Evolutionary conservation across 2,329 filamentous ascomycete genomes (phyloP).

Genomic region (Fusarium siculi): DNA sequence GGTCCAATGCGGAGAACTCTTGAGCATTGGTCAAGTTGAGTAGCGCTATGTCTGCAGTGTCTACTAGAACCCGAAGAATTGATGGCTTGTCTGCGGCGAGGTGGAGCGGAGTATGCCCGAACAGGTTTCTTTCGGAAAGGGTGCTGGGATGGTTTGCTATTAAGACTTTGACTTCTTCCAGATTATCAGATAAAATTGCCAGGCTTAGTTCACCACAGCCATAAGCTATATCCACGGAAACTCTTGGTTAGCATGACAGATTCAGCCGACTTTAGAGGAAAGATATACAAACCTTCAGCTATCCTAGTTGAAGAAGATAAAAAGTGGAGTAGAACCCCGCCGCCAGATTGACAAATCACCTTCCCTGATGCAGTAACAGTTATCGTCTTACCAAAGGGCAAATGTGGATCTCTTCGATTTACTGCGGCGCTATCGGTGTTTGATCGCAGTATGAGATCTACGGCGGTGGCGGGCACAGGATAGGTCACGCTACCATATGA

Average conservation of each 20-base stretch:
- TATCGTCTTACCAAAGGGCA: fast-evolving
- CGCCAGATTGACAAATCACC: no score
- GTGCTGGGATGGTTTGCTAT: not conserved
- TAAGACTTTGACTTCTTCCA: fast-evolving
- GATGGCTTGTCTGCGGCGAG: not conserved
- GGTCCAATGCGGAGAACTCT: fast-evolving
- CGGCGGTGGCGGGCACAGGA: no score
- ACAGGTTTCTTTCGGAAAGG: not conserved
- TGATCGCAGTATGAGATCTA: no score
- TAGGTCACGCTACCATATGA: no score
- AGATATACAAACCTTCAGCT: no score
- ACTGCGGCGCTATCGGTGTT: no score
- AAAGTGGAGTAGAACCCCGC: no score
- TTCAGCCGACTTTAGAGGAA: no score
- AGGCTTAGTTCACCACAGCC: not conserved
- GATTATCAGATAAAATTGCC: not conserved
- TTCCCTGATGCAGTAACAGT: no score
- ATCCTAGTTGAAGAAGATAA: no score
- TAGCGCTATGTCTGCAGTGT: not conserved
- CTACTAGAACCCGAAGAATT: fast-evolving
- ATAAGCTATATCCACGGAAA: not conserved
- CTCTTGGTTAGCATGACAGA: no score
- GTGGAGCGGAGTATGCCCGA: not conserved
- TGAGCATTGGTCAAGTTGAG: fast-evolving
- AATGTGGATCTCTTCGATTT: fast-evolving